Conservation (phyloP, 2,329 filamentous ascomycete species). For the Arthrobotrys sinensis region DNA sequence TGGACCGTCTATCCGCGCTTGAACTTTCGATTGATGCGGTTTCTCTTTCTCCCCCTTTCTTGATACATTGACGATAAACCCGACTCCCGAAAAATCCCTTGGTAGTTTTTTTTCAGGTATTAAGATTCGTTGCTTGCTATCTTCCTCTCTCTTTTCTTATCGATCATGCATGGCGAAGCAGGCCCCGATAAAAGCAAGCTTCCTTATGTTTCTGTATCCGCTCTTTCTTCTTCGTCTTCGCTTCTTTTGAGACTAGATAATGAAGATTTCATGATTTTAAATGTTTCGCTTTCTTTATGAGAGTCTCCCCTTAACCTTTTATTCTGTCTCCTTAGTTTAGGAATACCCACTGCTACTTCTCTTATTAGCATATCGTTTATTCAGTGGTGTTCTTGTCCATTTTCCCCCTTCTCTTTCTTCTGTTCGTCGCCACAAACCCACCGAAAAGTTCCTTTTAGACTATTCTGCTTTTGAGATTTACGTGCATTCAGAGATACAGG, state of each 20-base stretch:
- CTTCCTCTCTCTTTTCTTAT: slow-evolving; percentile 29
- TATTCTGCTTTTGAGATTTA: slow-evolving; percentile 45
- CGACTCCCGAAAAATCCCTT: slow-evolving; percentile 15
- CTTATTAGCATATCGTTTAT: slow-evolving; percentile 57
- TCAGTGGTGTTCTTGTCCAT: slow-evolving; percentile 49
- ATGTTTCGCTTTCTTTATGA: slow-evolving; percentile 27
- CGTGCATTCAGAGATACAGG: slow-evolving; percentile 60
- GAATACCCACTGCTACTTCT: slow-evolving; percentile 59
- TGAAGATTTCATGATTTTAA: slow-evolving; percentile 57
- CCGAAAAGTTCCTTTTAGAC: slow-evolving; percentile 59
- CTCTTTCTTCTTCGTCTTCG: slow-evolving; percentile 30
- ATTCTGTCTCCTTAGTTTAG: slow-evolving; percentile 46
- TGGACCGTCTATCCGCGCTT: slow-evolving; percentile 49
- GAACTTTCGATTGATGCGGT: neutral
- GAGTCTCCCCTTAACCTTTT: slow-evolving; percentile 43
- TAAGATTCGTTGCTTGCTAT: slow-evolving; percentile 36
- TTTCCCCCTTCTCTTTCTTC: slow-evolving; percentile 4
- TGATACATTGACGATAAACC: slow-evolving; percentile 30
- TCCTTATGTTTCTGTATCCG: slow-evolving; percentile 55
- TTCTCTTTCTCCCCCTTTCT: slow-evolving; percentile 17
- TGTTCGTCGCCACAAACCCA: slow-evolving; percentile 37
- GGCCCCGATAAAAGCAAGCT: slow-evolving; percentile 39
- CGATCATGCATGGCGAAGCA: slow-evolving; percentile 49
- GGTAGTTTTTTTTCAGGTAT: slow-evolving; percentile 18
- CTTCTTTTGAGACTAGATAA: slow-evolving; percentile 58